phyloP scores from a whole-genome alignment of 2,329 filamentous ascomycete genomes.

The Hymenoscyphus albidus region DNA sequence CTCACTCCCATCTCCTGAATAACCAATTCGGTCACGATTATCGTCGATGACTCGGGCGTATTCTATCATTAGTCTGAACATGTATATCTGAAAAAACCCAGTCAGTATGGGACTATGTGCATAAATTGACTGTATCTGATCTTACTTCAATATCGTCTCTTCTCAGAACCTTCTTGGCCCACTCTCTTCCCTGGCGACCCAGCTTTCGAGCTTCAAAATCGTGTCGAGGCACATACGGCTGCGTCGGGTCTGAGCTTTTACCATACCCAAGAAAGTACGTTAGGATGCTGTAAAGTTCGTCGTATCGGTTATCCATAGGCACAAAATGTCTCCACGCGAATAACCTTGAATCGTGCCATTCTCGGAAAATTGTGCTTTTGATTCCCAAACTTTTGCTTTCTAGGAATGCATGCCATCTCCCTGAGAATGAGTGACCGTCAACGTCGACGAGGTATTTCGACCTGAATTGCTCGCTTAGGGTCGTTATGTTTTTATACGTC shows the following conservation, averaged over 20 bases:
- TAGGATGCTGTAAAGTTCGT: conserved; percentile 69
- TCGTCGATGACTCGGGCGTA: conserved; percentile 44
- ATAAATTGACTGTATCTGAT: conserved; percentile 35
- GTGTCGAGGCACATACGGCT: conserved; percentile 37
- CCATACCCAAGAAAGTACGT: conserved; percentile 68
- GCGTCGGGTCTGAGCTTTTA: conserved; percentile 37
- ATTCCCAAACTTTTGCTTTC: conserved; percentile 66
- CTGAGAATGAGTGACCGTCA: conserved; percentile 70
- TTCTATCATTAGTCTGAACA: conserved; percentile 65
- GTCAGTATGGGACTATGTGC: conserved; percentile 8
- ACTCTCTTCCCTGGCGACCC: conserved; percentile 41
- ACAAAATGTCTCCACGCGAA: conserved; percentile 78
- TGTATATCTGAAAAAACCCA: conserved; percentile 43
- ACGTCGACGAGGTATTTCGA: conserved; percentile 71
- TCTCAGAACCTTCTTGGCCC: conserved; percentile 54
- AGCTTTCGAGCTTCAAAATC: conserved; percentile 61
- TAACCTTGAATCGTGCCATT: conserved; percentile 76
- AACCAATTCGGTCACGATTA: conserved; percentile 36
- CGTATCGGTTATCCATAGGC: conserved; percentile 71
- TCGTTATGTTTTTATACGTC: conserved; percentile 50
- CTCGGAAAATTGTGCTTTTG: conserved; percentile 73
- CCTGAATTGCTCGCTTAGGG: conserved; percentile 52
- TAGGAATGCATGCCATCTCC: conserved; percentile 66
- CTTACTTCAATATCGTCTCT: conserved; percentile 69
- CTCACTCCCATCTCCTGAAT: conserved; percentile 34